Base-by-base conservation (phyloP, 306 rosid genomes). In the Trifolium fragiferum region DNA sequence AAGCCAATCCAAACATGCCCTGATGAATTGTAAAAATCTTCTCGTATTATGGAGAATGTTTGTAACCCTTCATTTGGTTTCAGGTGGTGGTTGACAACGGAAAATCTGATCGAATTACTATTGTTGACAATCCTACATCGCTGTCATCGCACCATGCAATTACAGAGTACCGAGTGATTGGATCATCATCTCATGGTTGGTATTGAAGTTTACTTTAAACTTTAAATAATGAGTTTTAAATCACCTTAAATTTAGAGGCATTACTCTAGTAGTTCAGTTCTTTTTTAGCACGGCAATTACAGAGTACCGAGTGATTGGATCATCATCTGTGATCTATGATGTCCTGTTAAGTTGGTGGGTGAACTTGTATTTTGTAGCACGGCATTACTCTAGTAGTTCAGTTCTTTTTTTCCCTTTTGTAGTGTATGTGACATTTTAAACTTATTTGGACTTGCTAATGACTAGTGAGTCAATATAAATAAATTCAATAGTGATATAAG, bases 81-180 rank as follows among this genome's bases (percentile, higher is more conserved):
- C 81, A 93, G 98, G 87, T 93, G 82, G 94, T 93, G 68, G 60
- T 91, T 70, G 96, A 87, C 81, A 84, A 82, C 72, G 97, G 98
- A 73, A 89, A 83, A 68, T 89, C 94, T 32, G 97, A 93, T 43
- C 81, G 90, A 73, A 89, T 91, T 66, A 91, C 88, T 53, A 75
- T 84, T 2, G 25, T 85, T 76, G 81, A 83, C 61, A 72, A 68
- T 75, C 73, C 88, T 37, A 72, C 82, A 77, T 69, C 46, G 43
- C 20, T 70, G 70, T 78, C 91, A 8, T 81, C 91, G 47, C 96
- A 89, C 68, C 96, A 87, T 82, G 98, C 98, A 64, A 32, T 91
- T 74, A 89, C 97, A 35, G 85, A 86, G 75, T 93, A 91, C 83
- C 85, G 70, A 78, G 94, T 91, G 73, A 84, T 93, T 41, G 87